Conservation (phyloP, 2,329 filamentous ascomycete species). For the Apiospora malaysiana region DNA sequence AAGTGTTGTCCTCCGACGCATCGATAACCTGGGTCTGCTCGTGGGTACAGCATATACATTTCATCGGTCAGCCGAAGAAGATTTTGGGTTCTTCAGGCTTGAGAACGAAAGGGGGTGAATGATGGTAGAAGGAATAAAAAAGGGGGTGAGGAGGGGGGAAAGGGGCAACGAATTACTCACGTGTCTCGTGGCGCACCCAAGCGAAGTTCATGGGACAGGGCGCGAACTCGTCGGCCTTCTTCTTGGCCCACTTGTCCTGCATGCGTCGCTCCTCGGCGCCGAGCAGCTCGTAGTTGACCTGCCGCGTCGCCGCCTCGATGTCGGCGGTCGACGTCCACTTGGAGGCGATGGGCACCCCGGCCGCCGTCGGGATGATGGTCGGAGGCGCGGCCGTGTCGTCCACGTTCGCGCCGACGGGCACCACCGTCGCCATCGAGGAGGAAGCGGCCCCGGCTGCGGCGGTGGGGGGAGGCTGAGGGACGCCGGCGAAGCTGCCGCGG, state of each 20-base stretch:
- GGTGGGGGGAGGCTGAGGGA: background rate
- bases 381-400: background rate
- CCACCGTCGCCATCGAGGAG: background rate
- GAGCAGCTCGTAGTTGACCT: slow-evolving; percentile 25
- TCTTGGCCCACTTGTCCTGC: slow-evolving; percentile 28
- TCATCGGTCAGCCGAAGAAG: background rate
- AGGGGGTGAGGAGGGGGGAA: background rate
- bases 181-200: slow-evolving; percentile 23
- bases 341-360: slow-evolving; percentile 19
- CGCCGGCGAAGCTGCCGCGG: background rate
- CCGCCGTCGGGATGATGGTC: slow-evolving; percentile 21
- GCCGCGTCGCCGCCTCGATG: slow-evolving; percentile 25
- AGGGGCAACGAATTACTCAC: slow-evolving; percentile 14
- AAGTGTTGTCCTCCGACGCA: too few species aligned
- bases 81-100: background rate
- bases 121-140: background rate
- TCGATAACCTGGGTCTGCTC: slow-evolving; percentile 1
- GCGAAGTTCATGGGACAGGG: slow-evolving; percentile 26
- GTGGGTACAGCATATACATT: background rate
- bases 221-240: slow-evolving; percentile 28
- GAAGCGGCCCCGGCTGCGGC: too few species aligned
- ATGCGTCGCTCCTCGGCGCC: slow-evolving; percentile 12
- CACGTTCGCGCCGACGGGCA: too few species aligned
- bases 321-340: slow-evolving; percentile 25
- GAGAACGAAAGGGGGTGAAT: too few species aligned